Percentiles rank a stretch among this genome's conserved stretches.
Conservation (phyloP, 306 rosid species). For the Acacia acuminata region DNA sequence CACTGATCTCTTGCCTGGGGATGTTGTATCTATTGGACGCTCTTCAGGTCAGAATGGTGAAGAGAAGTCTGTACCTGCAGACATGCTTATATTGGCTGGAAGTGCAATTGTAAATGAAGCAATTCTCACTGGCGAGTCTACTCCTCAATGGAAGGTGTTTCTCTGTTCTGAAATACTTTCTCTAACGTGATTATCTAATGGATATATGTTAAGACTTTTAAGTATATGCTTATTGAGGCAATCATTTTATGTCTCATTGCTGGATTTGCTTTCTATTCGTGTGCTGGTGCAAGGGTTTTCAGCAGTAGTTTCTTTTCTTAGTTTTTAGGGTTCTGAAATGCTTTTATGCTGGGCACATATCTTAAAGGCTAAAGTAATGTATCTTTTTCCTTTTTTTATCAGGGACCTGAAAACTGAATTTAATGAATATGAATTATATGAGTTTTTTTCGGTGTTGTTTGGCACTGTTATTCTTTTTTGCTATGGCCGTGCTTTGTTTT, state of each 20-base stretch:
- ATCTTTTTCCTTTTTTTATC: neutral
- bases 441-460: neutral
- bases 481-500: constrained; percentile 8
- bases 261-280: neutral
- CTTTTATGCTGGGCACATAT: neutral
- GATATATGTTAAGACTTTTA: neutral
- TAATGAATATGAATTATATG: neutral
- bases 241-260: constrained; percentile 5
- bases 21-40: constrained; percentile 95
- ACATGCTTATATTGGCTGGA: constrained; percentile 98
- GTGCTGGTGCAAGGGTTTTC: constrained; percentile 5
- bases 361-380: neutral
- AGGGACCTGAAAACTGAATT: constrained; percentile 9
- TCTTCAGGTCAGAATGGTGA: constrained; percentile 82
- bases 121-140: constrained; percentile 99
- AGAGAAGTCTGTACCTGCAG: constrained; percentile 97
- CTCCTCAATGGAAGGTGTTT: constrained; percentile 99
- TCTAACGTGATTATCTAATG: constrained; percentile 12
- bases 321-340: neutral
- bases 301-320: constrained; percentile 3
- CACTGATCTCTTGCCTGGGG: constrained; percentile 94
- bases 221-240: neutral
- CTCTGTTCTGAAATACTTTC: constrained; percentile 44
- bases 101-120: constrained; percentile 96
- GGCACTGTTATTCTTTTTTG: constrained; percentile 1